Evolutionary conservation across 2,329 filamentous ascomycete genomes (phyloP).

Genomic region (Ascochyta viciae-villosae): DNA sequence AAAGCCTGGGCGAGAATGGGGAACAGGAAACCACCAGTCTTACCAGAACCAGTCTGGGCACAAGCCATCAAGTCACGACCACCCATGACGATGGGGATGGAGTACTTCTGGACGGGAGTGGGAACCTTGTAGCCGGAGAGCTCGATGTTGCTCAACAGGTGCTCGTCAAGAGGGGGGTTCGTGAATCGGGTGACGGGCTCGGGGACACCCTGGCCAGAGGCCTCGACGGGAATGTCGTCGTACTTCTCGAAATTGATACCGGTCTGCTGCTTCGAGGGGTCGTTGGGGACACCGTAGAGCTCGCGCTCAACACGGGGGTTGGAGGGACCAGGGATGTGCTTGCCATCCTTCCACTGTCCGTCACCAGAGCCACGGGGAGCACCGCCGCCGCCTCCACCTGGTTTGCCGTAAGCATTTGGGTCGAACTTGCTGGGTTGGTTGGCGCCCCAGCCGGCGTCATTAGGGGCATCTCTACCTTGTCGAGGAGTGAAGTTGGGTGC

Average conservation of each 20-base stretch:
- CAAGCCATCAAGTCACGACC: conserved; percentile 99
- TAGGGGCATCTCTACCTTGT: conserved; percentile 43
- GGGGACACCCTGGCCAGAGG: conserved; percentile 90
- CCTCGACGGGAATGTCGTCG: conserved; percentile 98
- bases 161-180: conserved; percentile 94
- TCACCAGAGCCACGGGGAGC: conserved; percentile 85
- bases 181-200: conserved; percentile 90
- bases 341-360: conserved; percentile 95
- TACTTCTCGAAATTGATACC: conserved; percentile 99
- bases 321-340: conserved; percentile 88
- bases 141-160: conserved; percentile 90
- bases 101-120: conserved; percentile 99
- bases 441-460: conserved; percentile 50
- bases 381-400: conserved; percentile 59
- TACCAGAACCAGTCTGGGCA: conserved; percentile 99
- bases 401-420: conserved; percentile 68
- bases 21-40: conserved; percentile 99
- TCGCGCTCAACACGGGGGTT: conserved; percentile 94
- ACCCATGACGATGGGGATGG: conserved; percentile 97
- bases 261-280: conserved; percentile 92
- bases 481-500: conserved; percentile 65
- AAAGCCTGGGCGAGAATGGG: conserved; percentile 98
- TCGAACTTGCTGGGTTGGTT: conserved; percentile 61
- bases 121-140: conserved; percentile 94
- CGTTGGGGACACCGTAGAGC: conserved; percentile 89